phyloP scores from a whole-genome alignment of 139 green algal species.

The Monoraphidium neglectum region DNA sequence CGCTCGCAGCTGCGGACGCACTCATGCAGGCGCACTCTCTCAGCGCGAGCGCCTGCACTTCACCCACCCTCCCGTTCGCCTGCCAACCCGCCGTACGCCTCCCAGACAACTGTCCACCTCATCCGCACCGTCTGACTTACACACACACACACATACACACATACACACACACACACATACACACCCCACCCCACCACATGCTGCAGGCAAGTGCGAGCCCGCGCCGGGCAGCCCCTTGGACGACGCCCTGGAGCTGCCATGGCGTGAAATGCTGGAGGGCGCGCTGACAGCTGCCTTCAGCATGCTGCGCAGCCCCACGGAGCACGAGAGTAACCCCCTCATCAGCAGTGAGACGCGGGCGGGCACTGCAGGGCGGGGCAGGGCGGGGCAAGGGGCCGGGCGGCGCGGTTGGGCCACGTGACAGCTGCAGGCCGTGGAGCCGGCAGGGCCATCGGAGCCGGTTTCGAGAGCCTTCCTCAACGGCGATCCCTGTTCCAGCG shows the following conservation, averaged over 20 bases:
- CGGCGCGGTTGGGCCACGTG: too few species aligned
- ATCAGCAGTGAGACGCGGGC: conserved; percentile 42
- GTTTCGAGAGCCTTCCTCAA: too few species aligned
- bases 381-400: too few species aligned
- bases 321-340: conserved; percentile 75
- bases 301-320: conserved; percentile 62
- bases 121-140: neutral
- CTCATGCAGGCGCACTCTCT: too few species aligned
- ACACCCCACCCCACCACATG: neutral
- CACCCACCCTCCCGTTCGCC: too few species aligned
- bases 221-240: conserved; percentile 47
- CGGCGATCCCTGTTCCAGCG: too few species aligned
- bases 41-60: too few species aligned
- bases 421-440: too few species aligned
- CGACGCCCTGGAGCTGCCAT: conserved; percentile 65
- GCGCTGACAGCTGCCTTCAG: conserved; percentile 50
- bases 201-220: conserved; percentile 30
- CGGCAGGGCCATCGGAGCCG: too few species aligned
- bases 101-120: neutral
- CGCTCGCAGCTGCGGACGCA: too few species aligned
- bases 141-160: neutral
- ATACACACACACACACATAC: neutral
- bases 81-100: neutral
- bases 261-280: conserved; percentile 47
- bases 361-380: too few species aligned